These are phyloP conservation scores for Cutaneotrichosporon mucoides DNA, from an alignment of 1,284 basidiomycete genomes.

Conservation along the genomic window DNA sequence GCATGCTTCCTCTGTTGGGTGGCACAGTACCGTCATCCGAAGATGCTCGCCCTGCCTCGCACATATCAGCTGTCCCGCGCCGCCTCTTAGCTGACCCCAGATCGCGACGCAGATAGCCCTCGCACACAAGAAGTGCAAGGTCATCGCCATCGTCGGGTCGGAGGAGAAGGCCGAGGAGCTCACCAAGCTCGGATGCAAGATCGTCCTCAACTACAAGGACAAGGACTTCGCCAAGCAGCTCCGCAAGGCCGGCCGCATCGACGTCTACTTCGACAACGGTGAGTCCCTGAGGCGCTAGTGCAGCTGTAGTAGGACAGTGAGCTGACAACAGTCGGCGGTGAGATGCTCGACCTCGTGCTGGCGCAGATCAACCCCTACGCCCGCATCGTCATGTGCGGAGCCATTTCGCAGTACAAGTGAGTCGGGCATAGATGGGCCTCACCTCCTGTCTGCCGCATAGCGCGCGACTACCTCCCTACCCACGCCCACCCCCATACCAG, in stretches of 20 bases:
- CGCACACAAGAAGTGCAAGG: conserved; percentile 55
- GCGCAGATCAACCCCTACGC: conserved; percentile 69
- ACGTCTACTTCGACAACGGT: conserved; percentile 82
- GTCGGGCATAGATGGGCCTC: background rate
- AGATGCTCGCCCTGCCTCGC: too few relatives aligned
- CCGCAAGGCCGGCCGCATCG: conserved; percentile 55
- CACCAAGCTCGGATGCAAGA: conserved; percentile 74
- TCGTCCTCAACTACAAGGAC: conserved; percentile 82
- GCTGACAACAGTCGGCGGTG: conserved; percentile 59
- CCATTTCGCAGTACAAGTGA: conserved; percentile 56
- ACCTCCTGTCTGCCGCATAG: too few relatives aligned
- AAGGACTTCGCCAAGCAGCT: conserved; percentile 62
- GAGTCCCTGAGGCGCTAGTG: conserved; percentile 12
- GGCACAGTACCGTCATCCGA: too few relatives aligned
- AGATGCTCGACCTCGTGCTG: conserved; percentile 68
- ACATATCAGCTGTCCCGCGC: too few relatives aligned
- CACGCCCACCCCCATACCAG: too few relatives aligned
- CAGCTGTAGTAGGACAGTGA: too few relatives aligned
- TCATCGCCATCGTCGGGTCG: conserved; percentile 76
- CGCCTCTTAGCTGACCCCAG: conserved; percentile 47
- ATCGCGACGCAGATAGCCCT: conserved; percentile 64
- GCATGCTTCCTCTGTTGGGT: too few relatives aligned
- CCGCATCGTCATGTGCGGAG: conserved; percentile 69
- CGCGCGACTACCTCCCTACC: too few relatives aligned
- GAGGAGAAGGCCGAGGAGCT: conserved; percentile 80